Evolutionary conservation across 2,329 filamentous ascomycete species (phyloP).

Genomic region (Stenocarpella maydis): DNA sequence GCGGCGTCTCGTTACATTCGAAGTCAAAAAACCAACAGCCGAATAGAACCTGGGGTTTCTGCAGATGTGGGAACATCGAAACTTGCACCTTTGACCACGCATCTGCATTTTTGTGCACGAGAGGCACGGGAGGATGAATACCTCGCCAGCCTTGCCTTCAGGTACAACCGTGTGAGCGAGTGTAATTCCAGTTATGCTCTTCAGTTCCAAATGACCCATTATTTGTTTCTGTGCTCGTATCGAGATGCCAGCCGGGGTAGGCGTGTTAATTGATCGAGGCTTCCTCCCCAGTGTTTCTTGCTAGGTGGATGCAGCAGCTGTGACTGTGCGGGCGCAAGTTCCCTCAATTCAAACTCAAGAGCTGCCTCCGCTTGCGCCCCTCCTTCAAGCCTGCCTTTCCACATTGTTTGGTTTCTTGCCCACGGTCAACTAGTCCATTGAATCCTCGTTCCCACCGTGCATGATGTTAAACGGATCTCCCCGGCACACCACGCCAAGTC

Average conservation of each 20-base stretch:
- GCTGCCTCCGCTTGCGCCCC: background rate
- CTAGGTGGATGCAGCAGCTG: background rate
- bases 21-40: background rate
- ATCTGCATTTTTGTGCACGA: background rate
- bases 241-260: background rate
- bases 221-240: background rate
- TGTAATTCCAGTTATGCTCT: background rate
- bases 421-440: too few species aligned
- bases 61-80: background rate
- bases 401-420: background rate
- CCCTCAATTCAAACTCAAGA: background rate
- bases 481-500: background rate
- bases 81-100: background rate
- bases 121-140: background rate
- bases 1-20: constrained; percentile 8
- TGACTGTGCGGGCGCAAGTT: background rate
- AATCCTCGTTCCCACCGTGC: too few species aligned
- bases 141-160: background rate
- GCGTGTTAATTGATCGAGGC: background rate
- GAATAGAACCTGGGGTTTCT: background rate
- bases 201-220: background rate
- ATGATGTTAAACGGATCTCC: background rate
- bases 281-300: background rate
- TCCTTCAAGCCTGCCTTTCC: background rate
- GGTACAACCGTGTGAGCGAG: background rate